A percentile compares a stretch with the other conserved stretches of the same genome.
phyloP scores from a whole-genome alignment of 129 eudicot genomes.

The Cynara cardunculus region DNA sequence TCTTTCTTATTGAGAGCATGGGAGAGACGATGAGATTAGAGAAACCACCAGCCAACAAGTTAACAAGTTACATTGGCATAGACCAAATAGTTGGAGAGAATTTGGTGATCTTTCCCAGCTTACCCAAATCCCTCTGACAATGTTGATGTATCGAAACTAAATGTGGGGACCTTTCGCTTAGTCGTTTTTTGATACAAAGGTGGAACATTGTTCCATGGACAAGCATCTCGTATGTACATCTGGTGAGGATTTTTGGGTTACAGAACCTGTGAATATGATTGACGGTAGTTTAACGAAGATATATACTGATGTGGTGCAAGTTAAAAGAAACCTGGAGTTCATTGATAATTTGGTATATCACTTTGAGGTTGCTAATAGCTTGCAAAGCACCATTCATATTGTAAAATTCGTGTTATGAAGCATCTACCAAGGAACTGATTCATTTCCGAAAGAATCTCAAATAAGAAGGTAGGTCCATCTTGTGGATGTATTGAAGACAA shows the following conservation, averaged over 20 bases:
- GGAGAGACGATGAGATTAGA: no score
- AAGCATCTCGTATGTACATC: background rate
- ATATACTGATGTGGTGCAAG: background rate
- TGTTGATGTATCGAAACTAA: no score
- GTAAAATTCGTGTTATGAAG: no score
- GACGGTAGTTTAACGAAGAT: background rate
- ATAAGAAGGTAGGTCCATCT: background rate
- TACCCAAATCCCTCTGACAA: no score
- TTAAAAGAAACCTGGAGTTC: background rate
- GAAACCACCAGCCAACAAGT: no score
- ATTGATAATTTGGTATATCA: background rate
- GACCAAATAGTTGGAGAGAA: no score
- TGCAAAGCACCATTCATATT: no score
- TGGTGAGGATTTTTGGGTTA: background rate
- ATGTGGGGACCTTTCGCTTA: background rate
- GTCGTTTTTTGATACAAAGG: background rate
- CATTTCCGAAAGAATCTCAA: background rate
- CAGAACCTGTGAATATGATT: background rate
- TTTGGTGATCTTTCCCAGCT: no score
- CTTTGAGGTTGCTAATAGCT: no score
- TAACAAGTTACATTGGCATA: no score
- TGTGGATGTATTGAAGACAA: background rate
- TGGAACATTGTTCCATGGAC: background rate
- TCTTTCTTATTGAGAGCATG: no score
- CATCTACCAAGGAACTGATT: no score